phyloP scores from a whole-genome alignment of 2,329 filamentous ascomycete genomes.

The Aspergillus sojae region DNA sequence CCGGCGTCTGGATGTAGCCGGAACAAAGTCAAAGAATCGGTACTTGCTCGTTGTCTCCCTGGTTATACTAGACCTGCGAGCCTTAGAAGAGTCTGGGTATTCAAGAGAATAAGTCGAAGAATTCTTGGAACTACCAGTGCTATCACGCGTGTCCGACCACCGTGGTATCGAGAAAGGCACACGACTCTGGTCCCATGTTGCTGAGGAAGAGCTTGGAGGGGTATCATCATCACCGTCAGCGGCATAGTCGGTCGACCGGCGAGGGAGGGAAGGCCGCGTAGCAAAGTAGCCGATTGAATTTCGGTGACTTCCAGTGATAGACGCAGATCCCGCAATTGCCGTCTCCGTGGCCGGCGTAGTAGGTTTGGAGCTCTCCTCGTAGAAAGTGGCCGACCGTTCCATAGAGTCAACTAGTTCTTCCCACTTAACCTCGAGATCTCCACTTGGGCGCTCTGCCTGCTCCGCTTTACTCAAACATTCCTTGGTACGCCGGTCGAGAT shows the following conservation, averaged over 20 bases:
- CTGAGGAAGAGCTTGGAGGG: conserved; percentile 47
- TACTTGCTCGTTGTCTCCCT: conserved; percentile 45
- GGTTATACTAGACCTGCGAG: conserved; percentile 41
- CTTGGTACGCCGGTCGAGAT: conserved; percentile 46
- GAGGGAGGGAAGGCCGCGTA: conserved; percentile 39
- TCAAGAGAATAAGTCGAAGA: conserved; percentile 51
- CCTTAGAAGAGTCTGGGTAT: conserved; percentile 39
- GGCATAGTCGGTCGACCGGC: conserved; percentile 41
- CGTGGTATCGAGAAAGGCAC: conserved; percentile 45
- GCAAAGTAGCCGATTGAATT: conserved; percentile 47
- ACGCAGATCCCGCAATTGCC: conserved; percentile 30
- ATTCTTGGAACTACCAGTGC: conserved; percentile 49
- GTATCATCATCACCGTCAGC: conserved; percentile 48
- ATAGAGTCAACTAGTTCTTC: conserved; percentile 53
- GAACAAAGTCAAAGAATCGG: conserved; percentile 48
- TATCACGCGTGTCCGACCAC: conserved; percentile 44
- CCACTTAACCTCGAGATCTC: conserved; percentile 51
- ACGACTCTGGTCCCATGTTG: conserved; percentile 46
- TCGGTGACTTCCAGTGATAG: conserved; percentile 37
- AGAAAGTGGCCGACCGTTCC: conserved; percentile 46
- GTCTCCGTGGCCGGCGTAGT: conserved; percentile 41
- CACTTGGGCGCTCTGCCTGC: conserved; percentile 51
- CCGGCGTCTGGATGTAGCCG: conserved; percentile 45
- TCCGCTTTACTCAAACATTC: conserved; percentile 51
- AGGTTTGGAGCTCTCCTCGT: conserved; percentile 44